Base-by-base conservation (phyloP, 164 flowering plant species). In the Liquidambar formosana region DNA sequence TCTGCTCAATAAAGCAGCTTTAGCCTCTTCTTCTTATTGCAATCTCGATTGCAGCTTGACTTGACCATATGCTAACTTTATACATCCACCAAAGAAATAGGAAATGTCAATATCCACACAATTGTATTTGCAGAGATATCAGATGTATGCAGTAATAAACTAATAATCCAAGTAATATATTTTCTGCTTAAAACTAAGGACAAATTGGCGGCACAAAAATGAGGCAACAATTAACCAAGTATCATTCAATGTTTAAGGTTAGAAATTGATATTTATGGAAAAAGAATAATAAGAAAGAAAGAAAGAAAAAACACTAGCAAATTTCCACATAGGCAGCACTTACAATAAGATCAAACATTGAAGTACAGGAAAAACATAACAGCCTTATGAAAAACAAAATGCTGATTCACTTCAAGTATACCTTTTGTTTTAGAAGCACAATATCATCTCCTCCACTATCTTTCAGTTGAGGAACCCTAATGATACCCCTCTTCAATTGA, bases 21-120 rank as follows among this genome's bases (percentile, higher is more conserved):
- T 95, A 26, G 98, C 99, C 76, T 95, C 99, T 86, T 95, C 98
- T 77, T 93, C 99, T 80, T 91, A 86, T 78, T 93, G 98, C 85
- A 93, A 78, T 76, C 97, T 85, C 63, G 97, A 89, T 57, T 93
- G 98, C 79, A 95, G 84, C 83, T 81, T 90, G 81, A 87, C 76
- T 75, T 91, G 97, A 78, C 93, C 98, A 86, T 95, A 98, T 79
- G 89, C 98, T 78, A 95, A 82, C 99, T 95, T 86, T 79, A 79
- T 54, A 81, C 26, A 79, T 68, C 70, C 49, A 66, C 5, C 46
- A 61, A 47, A 51, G 19, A 27, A 58, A 51, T 26, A n/a, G 27
- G 60, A 48, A 61, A 41, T 11, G 63, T 58, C 74, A 67, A n/a
- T 19, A 28, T 5, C 27, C 14, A 61, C 2, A 53, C 27, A 10